These are phyloP conservation scores for Cyclospora cayetanensis DNA, from an alignment of 169 alveolate genomes.

Conservation along the genomic window DNA sequence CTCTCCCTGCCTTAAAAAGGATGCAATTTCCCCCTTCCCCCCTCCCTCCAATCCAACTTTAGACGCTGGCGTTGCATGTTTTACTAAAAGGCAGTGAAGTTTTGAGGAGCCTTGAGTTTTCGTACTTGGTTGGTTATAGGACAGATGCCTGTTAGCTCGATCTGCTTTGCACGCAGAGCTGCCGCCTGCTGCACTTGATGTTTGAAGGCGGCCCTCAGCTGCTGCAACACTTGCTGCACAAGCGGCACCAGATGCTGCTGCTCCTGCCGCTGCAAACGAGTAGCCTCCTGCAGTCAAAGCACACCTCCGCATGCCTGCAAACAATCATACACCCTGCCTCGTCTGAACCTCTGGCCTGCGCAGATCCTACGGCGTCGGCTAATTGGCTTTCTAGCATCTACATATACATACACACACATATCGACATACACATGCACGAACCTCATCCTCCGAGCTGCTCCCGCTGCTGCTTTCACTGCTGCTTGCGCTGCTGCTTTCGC, in stretches of 20 bases:
- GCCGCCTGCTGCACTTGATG: neutral
- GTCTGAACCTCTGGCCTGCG: no score
- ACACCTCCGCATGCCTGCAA: neutral
- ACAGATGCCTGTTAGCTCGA: neutral
- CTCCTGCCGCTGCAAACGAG: neutral
- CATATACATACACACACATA: neutral
- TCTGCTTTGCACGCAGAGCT: neutral
- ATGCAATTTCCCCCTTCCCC: no score
- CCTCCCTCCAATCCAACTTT: no score
- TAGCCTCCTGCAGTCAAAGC: neutral
- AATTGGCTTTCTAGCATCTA: no score
- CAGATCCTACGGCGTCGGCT: no score
- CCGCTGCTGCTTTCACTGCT: neutral
- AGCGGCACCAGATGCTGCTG: neutral
- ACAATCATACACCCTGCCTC: neutral
- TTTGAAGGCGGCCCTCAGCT: neutral
- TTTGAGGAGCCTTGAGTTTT: constrained; percentile 2
- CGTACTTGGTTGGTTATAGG: neutral
- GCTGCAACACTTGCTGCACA: neutral
- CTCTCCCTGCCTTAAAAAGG: no score
- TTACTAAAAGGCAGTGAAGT: neutral
- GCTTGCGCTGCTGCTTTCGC: neutral
- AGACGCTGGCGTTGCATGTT: no score
- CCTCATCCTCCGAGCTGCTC: neutral
- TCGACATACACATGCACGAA: neutral